Evolutionary conservation across 208 protist species (phyloP).

Genomic region (Plasmodiophora brassicae): DNA sequence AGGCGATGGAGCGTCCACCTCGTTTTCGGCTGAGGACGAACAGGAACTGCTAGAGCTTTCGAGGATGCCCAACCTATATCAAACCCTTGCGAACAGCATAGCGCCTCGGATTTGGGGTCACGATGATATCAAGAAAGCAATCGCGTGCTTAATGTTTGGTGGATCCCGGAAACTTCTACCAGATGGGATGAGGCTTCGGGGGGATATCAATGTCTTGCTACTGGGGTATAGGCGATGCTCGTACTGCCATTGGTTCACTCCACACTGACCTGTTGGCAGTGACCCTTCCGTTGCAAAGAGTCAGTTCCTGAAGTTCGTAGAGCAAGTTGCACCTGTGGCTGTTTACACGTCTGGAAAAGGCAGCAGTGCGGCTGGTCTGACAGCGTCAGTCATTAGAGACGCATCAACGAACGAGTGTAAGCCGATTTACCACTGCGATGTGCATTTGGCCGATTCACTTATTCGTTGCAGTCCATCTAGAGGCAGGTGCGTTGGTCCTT

Average conservation of each 20-base stretch:
- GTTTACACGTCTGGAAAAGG: slow-evolving; percentile 99
- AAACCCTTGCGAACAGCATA: slow-evolving; percentile 55
- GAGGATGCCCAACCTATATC: background rate
- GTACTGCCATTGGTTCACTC: background rate
- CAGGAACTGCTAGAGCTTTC: background rate
- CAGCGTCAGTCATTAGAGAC: slow-evolving; percentile 75
- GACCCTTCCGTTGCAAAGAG: slow-evolving; percentile 98
- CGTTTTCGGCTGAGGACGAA: background rate
- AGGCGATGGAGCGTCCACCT: slow-evolving; percentile 5
- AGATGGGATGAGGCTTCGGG: slow-evolving; percentile 69
- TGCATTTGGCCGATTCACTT: background rate
- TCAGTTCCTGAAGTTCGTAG: slow-evolving; percentile 96
- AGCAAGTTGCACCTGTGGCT: slow-evolving; percentile 69
- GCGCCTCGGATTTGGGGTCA: slow-evolving; percentile 78
- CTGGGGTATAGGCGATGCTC: slow-evolving; percentile 70
- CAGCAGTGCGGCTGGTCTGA: slow-evolving; percentile 72
- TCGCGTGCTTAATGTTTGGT: slow-evolving; percentile 92
- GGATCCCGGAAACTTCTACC: slow-evolving; percentile 87
- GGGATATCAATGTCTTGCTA: slow-evolving; percentile 96
- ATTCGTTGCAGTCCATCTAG: slow-evolving; percentile 89
- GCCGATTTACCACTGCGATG: background rate
- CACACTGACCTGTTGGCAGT: background rate
- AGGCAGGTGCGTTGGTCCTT: slow-evolving; percentile 99
- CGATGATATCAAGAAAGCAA: slow-evolving; percentile 79
- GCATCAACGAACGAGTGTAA: slow-evolving; percentile 48